Evolutionary conservation across 805 yeast species (phyloP).

Genomic region (Candida sanyiensis): DNA sequence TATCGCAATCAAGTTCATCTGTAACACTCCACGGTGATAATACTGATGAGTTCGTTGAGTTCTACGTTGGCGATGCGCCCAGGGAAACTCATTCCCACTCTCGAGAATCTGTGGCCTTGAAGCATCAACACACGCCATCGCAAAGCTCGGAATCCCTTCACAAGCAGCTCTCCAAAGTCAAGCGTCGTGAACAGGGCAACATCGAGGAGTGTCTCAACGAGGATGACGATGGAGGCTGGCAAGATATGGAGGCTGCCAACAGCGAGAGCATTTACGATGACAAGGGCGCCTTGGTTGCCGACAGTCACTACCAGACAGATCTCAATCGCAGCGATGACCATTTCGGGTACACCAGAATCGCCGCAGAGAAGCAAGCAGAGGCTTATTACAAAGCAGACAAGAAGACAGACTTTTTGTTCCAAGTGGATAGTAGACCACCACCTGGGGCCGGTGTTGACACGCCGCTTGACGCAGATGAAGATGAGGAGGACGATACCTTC

Average conservation of each 20-base stretch:
- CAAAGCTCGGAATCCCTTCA: slow-evolving; percentile 3
- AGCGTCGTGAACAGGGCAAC: neutral
- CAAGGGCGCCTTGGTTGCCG: slow-evolving; percentile 54
- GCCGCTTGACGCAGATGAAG: slow-evolving; percentile 35
- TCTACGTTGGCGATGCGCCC: slow-evolving; percentile 27
- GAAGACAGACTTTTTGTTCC: slow-evolving; percentile 51
- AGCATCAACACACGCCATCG: neutral
- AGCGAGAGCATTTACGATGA: slow-evolving; percentile 75
- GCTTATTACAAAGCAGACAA: slow-evolving; percentile 52
- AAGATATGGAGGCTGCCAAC: slow-evolving; percentile 78
- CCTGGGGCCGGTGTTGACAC: slow-evolving; percentile 21
- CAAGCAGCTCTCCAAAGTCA: slow-evolving; percentile 2
- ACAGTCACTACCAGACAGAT: slow-evolving; percentile 18
- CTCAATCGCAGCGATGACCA: slow-evolving; percentile 15
- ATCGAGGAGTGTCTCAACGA: slow-evolving; percentile 16
- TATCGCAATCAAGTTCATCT: too few species aligned
- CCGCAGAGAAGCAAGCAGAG: slow-evolving; percentile 79
- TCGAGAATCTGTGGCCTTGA: neutral
- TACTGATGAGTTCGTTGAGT: slow-evolving; percentile 29
- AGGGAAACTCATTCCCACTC: neutral
- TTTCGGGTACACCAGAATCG: slow-evolving; percentile 80
- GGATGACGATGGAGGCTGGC: slow-evolving; percentile 58
- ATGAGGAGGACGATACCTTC: slow-evolving; percentile 26
- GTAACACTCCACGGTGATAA: too few species aligned
- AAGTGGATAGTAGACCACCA: slow-evolving; percentile 16